phyloP scores from a whole-genome alignment of 2,329 filamentous ascomycete species.

The Pseudocercospora macadamiae region DNA sequence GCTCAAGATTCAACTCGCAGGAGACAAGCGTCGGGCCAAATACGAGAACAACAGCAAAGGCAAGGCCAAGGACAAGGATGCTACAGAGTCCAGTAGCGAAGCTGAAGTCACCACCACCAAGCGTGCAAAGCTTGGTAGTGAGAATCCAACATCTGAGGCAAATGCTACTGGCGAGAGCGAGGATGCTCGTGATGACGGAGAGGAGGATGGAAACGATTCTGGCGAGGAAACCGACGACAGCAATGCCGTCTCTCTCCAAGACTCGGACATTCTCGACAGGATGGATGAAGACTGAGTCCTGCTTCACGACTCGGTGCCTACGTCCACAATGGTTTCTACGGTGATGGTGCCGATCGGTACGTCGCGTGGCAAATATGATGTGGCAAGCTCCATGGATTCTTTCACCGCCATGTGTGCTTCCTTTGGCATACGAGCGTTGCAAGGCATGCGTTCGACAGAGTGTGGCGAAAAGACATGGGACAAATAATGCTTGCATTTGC shows the following conservation, averaged over 20 bases:
- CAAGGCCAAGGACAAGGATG: background rate
- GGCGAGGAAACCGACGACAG: constrained; percentile 24
- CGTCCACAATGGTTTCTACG: background rate
- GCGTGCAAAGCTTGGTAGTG: constrained; percentile 20
- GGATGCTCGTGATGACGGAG: constrained; percentile 13
- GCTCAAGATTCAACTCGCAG: constrained; percentile 30
- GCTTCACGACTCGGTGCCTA: background rate
- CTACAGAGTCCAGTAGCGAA: constrained; percentile 10
- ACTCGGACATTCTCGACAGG: constrained; percentile 33
- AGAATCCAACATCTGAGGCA: constrained; percentile 12
- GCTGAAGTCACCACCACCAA: constrained; percentile 20
- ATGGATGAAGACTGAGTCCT: constrained; percentile 27
- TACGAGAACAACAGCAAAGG: constrained; percentile 10
- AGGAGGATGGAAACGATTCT: constrained; percentile 22
- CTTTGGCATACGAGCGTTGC: no score
- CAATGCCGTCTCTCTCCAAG: constrained; percentile 31
- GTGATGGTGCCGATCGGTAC: background rate
- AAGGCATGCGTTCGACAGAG: no score
- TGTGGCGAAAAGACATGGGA: no score
- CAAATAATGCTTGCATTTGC: no score
- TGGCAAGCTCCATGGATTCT: no score
- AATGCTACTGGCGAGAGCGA: constrained; percentile 14
- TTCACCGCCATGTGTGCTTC: no score
- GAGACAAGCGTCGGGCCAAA: constrained; percentile 26
- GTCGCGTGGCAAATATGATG: background rate